Evolutionary conservation across 768 basidiomycete species (phyloP), one percentile per base, ranked within the genome.

Genomic region (Serendipita sp.): DNA sequence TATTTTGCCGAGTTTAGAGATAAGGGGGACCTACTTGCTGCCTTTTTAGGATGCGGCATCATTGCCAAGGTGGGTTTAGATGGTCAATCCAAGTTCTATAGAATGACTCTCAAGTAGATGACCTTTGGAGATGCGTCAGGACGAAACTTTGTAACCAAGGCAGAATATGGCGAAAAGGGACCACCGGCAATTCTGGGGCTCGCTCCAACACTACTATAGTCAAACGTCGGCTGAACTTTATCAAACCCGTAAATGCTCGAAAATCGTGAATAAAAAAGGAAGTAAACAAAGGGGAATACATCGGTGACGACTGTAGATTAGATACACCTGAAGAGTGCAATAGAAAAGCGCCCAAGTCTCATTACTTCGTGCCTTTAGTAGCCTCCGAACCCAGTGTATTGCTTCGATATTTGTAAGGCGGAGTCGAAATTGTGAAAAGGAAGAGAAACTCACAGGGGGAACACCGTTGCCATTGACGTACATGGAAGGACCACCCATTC

Each of bases 1-100:
- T 94, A 93, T 73, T 96, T 92, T 72, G 86, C 88, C 5, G 91
- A 94, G 72, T 96, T 89, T 70, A 79, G 89, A 65, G 89, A 92
- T 60, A 88, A 83, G 48, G 91, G 90, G 1, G 89, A 91, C 63
- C 86, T 86, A 1, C 77, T 86, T 45, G 86, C 89, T 3, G 84
- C 86, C 10, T 93, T 92, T 77, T 74, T 93, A 65, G 91, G 91
- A 0, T 78, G 84, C 16, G 86, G 86, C 68, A 90, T 93, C 67
- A 80, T 85, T n/a, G 91, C 89, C 3, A 93, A 92, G 79, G 91
- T 89, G 63, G 64, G 72, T 67, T 24, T 24, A 24, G 24, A 24
- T 24, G 24, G 24, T 24, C 24, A 1, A 24, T 24, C 24, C 24
- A 24, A 24, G 24, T 16, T 58, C 68, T 18, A 69, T 30, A 28